Conservation (phyloP, 2,329 filamentous ascomycete genomes). For the Alternaria brassicicola region DNA sequence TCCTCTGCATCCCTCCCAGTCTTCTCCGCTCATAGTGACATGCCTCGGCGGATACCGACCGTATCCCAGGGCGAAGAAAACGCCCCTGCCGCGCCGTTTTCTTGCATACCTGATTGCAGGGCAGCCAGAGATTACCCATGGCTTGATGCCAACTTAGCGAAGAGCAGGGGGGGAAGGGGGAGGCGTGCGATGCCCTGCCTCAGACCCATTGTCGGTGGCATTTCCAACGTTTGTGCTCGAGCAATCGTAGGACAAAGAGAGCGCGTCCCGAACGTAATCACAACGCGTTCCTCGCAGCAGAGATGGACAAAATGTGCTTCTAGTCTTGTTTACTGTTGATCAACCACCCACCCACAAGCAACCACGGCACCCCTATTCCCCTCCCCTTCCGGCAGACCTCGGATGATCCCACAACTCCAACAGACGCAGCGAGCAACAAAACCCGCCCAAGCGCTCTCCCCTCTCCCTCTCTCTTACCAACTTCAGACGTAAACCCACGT, state of each 20-base stretch:
- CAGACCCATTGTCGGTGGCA: not conserved
- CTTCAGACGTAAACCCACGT: not conserved
- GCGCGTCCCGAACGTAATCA: not conserved
- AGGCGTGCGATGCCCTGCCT: not conserved
- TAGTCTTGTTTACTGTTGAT: not conserved
- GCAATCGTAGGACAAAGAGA: not conserved
- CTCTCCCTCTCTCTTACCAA: not conserved
- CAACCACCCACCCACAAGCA: not conserved
- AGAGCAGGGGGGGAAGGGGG: not conserved
- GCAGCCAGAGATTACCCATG: slow-evolving; percentile 4
- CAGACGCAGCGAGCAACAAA: not conserved
- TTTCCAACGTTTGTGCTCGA: not conserved
- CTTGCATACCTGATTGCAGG: slow-evolving; percentile 4
- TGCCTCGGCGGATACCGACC: slow-evolving; percentile 5
- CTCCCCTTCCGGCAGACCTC: not conserved
- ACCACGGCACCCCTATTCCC: not conserved
- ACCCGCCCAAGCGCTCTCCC: not conserved
- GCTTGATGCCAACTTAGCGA: not conserved
- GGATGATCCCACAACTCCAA: slow-evolving; percentile 5
- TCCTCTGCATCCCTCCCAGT: not conserved
- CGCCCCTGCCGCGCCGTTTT: slow-evolving; percentile 12
- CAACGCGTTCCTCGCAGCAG: not conserved
- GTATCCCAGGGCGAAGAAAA: not conserved
- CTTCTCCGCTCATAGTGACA: slow-evolving; percentile 6
- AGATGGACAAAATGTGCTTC: not conserved